phyloP scores from a whole-genome alignment of 2,329 filamentous ascomycete species.

The Penicillium freii region DNA sequence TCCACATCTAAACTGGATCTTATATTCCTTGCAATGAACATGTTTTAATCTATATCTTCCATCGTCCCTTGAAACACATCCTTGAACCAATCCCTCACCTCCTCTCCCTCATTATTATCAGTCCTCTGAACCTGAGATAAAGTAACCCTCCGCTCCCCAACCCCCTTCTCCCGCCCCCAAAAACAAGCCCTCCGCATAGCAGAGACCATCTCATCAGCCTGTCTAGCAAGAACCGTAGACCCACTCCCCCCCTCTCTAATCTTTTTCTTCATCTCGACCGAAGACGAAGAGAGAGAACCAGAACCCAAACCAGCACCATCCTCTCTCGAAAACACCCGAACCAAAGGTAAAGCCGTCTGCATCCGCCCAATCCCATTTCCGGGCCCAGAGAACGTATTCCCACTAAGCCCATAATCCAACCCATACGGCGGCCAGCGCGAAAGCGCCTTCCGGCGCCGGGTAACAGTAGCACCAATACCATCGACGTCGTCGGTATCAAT shows the following conservation, averaged over 20 bases:
- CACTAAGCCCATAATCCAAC: slow-evolving; percentile 33
- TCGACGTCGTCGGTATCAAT: slow-evolving; percentile 3
- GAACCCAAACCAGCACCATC: background rate
- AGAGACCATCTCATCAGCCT: slow-evolving; percentile 43
- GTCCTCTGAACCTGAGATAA: background rate
- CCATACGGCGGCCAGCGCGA: slow-evolving; percentile 43
- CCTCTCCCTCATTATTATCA: background rate
- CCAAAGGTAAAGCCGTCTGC: slow-evolving; percentile 34
- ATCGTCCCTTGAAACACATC: slow-evolving; percentile 10
- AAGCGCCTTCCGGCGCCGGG: slow-evolving; percentile 37
- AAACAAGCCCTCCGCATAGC: slow-evolving; percentile 46
- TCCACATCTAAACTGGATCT: background rate
- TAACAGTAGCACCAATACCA: background rate
- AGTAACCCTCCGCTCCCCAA: slow-evolving; percentile 39
- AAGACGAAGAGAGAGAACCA: background rate
- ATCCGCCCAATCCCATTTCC: slow-evolving; percentile 23
- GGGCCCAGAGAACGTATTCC: slow-evolving; percentile 14
- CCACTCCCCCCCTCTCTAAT: background rate
- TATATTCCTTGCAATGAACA: no score
- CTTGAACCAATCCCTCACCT: slow-evolving; percentile 15
- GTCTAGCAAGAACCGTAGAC: slow-evolving; percentile 34
- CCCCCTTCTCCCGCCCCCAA: slow-evolving; percentile 42
- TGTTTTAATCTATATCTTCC: background rate
- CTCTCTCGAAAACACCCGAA: slow-evolving; percentile 27
- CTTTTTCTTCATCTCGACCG: background rate